These are phyloP conservation scores for Myriosclerotinia duriaeana DNA, from an alignment of 2,329 filamentous ascomycete genomes.

Conservation along the genomic window DNA sequence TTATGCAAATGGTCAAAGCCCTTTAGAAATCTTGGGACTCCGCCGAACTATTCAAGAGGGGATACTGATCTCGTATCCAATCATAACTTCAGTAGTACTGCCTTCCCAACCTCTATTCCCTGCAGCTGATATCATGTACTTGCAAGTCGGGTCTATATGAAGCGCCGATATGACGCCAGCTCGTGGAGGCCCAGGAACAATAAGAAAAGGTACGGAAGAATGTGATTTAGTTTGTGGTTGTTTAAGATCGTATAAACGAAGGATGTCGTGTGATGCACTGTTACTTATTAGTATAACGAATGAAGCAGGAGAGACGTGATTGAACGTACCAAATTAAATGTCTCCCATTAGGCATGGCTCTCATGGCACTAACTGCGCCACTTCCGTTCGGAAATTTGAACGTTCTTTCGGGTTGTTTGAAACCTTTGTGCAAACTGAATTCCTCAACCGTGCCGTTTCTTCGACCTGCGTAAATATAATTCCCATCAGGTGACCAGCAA, in stretches of 20 bases:
- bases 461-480: slow-evolving; percentile 88
- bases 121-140: slow-evolving; percentile 87
- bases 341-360: slow-evolving; percentile 87
- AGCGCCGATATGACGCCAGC: slow-evolving; percentile 85
- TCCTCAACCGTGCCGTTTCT: slow-evolving; percentile 92
- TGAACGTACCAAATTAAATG: slow-evolving; percentile 76
- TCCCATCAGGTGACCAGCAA: slow-evolving; percentile 94
- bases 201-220: slow-evolving; percentile 88
- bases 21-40: too few relatives aligned
- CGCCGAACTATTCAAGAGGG: slow-evolving; percentile 10
- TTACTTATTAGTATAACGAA: not conserved
- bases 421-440: slow-evolving; percentile 79
- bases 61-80: slow-evolving; percentile 82
- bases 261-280: slow-evolving; percentile 88
- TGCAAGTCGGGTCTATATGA: slow-evolving; percentile 82
- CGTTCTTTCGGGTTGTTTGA: slow-evolving; percentile 71
- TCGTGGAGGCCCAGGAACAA: slow-evolving; percentile 80
- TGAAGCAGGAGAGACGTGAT: slow-evolving; percentile 23
- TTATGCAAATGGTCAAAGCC: not conserved
- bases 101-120: slow-evolving; percentile 97
- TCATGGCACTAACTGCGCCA: slow-evolving; percentile 82
- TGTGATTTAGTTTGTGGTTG: slow-evolving; percentile 63
- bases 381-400: slow-evolving; percentile 89
- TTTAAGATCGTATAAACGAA: slow-evolving; percentile 85
- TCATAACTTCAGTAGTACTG: slow-evolving; percentile 79